phyloP scores from a whole-genome alignment of 352 stramenopile genomes.

The Pythium biforme region DNA sequence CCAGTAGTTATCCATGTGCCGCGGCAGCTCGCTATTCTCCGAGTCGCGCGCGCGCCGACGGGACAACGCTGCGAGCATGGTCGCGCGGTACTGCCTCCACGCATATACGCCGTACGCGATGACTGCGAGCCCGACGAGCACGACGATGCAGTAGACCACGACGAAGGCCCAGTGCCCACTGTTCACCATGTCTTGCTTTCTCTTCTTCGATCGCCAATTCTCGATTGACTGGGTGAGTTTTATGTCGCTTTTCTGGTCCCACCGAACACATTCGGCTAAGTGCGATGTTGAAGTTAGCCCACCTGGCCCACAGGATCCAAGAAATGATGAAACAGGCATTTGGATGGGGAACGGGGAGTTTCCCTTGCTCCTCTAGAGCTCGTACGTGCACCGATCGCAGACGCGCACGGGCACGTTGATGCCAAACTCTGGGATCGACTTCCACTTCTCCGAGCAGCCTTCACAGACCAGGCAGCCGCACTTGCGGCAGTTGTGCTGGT shows the following conservation, averaged over 20 bases:
- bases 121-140: slow-evolving; percentile 30
- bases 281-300: slow-evolving; percentile 26
- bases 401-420: slow-evolving; percentile 85
- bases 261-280: slow-evolving; percentile 12
- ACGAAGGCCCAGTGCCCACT: slow-evolving; percentile 19
- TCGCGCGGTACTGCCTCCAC: slow-evolving; percentile 36
- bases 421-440: slow-evolving; percentile 81
- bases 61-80: slow-evolving; percentile 32
- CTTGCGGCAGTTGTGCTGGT: slow-evolving; percentile 89
- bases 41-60: slow-evolving; percentile 28
- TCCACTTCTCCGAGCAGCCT: slow-evolving; percentile 83
- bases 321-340: neutral
- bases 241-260: slow-evolving; percentile 6
- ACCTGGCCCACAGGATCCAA: neutral
- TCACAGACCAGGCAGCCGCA: slow-evolving; percentile 81
- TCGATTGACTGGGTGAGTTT: slow-evolving; percentile 7
- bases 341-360: neutral
- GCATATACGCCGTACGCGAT: slow-evolving; percentile 31
- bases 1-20: slow-evolving; percentile 37
- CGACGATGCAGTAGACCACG: slow-evolving; percentile 29
- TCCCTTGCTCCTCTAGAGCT: slow-evolving; percentile 36
- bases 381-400: slow-evolving; percentile 86
- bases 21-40: slow-evolving; percentile 22
- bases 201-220: neutral
- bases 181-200: slow-evolving; percentile 6